These are phyloP conservation scores for Mortierella sp. DNA, from an alignment of 371 early-diverging fungal species.

Conservation along the genomic window DNA sequence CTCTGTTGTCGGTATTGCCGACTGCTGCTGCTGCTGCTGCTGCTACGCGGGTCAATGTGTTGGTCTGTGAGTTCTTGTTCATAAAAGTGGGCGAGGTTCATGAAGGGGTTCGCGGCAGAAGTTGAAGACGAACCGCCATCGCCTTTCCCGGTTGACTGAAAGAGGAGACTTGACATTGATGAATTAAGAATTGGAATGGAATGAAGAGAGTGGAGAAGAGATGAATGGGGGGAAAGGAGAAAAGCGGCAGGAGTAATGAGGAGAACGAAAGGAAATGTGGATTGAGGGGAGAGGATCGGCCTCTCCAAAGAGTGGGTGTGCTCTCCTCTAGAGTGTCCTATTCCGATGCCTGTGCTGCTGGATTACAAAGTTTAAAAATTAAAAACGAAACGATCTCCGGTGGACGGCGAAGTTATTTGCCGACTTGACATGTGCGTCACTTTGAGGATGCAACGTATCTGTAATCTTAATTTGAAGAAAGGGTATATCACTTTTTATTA, in stretches of 20 bases:
- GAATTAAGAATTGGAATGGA: background rate
- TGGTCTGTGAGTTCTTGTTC: slow-evolving; percentile 48
- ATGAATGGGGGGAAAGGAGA: background rate
- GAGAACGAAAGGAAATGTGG: background rate
- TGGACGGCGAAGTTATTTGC: slow-evolving; percentile 6
- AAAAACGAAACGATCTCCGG: background rate
- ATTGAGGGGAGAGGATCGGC: background rate
- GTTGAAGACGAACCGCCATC: slow-evolving; percentile 22
- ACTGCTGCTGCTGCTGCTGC: slow-evolving; percentile 5
- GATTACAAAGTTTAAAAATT: background rate
- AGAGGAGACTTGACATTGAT: slow-evolving; percentile 36
- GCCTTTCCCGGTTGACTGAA: slow-evolving; percentile 26
- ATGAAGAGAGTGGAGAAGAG: background rate
- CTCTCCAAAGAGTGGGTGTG: background rate
- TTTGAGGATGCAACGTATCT: background rate
- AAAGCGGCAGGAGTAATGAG: background rate
- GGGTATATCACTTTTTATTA: background rate
- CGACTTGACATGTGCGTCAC: background rate
- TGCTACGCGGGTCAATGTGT: slow-evolving; percentile 17
- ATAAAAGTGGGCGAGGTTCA: slow-evolving; percentile 46
- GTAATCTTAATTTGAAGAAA: background rate
- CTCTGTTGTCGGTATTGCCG: slow-evolving; percentile 16
- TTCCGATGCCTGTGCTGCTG: background rate
- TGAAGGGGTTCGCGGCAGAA: slow-evolving; percentile 38
- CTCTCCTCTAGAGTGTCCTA: too few species aligned